These are phyloP conservation scores for Akanthomyces lecanii DNA, from an alignment of 2,329 filamentous ascomycete species.

Conservation along the genomic window DNA sequence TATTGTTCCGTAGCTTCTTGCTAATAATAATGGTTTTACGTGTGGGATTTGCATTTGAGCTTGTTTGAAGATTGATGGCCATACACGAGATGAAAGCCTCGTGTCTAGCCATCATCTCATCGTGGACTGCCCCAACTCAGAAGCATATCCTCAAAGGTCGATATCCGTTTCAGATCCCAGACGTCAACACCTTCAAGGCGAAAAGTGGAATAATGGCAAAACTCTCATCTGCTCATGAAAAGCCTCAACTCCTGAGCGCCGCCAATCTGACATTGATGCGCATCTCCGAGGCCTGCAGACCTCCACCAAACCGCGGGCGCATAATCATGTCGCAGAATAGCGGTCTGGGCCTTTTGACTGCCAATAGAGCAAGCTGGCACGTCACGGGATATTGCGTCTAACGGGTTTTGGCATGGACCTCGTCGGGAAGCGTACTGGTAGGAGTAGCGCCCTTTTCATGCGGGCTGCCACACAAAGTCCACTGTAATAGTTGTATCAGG, in stretches of 20 bases:
- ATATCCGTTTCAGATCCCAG: constrained; percentile 2
- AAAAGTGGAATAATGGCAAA: background rate
- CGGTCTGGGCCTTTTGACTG: constrained; percentile 8
- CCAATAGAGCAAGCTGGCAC: background rate
- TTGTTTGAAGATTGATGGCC: background rate
- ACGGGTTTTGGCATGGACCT: background rate
- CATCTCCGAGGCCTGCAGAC: constrained; percentile 5
- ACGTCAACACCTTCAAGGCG: background rate
- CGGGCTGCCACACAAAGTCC: constrained; percentile 2
- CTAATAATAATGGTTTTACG: background rate
- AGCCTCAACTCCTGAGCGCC: background rate
- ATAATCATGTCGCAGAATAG: constrained; percentile 12
- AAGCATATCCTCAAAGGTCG: background rate
- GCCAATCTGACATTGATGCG: constrained; percentile 12
- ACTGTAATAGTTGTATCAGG: background rate
- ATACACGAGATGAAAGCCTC: background rate
- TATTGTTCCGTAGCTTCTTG: background rate
- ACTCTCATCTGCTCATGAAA: background rate
- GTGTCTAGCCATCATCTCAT: background rate
- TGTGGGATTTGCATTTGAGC: background rate
- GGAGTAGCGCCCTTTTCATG: background rate
- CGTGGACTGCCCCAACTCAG: background rate
- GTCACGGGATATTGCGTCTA: constrained; percentile 5
- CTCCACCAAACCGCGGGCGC: background rate
- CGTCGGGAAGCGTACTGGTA: background rate